Evolutionary conservation across 768 basidiomycete species (phyloP), one percentile per base, ranked within the genome.

Genomic region (Cystobasidium onofrii): DNA sequence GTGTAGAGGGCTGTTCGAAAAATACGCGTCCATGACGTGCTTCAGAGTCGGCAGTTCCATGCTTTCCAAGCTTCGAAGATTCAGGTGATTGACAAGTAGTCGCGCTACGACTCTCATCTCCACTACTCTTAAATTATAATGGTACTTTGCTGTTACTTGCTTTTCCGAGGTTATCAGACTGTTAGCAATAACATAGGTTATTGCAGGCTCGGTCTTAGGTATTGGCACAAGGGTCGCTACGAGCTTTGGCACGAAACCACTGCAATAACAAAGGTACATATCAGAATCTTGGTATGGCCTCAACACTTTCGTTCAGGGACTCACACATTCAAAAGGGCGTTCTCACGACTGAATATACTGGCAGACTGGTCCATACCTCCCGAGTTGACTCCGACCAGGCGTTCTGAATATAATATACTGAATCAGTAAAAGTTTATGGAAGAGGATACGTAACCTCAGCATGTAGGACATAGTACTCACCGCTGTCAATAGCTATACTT

Each of bases 311-410:
- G 7, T 9, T 17, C 13, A 61, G 29, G 29, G 34, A 43, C 76
- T 41, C 36, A 77, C 75, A 78, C 67, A 72, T 78, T 76, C 0
- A 80, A 85, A 0, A 90, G 88, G 9, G 88, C 86, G 25, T 85
- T 85, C 0, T 89, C 84, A 29, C 85, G 83, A 18, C 87, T 89
- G 76, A 94, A 88, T 43, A 92, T 88, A 0, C 90, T 92, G 0
- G 91, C 90, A 0, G 91, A 89, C 84, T 93, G 91, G 80, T 95
- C 92, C 89, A 94, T 90, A 0, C 82, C 81, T 33, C 82, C 82
- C 4, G 78, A 79, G 65, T 80, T 79, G 64, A 83, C 80, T 23
- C 79, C 79, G 50, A 79, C 78, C 29, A 78, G 74, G 7, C 78
- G 74, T 39, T 78, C 77, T 74, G 65, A 13, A 29, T 23, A 50